Conservation (phyloP, 305 asterid species). For the Solanum hybrid region DNA sequence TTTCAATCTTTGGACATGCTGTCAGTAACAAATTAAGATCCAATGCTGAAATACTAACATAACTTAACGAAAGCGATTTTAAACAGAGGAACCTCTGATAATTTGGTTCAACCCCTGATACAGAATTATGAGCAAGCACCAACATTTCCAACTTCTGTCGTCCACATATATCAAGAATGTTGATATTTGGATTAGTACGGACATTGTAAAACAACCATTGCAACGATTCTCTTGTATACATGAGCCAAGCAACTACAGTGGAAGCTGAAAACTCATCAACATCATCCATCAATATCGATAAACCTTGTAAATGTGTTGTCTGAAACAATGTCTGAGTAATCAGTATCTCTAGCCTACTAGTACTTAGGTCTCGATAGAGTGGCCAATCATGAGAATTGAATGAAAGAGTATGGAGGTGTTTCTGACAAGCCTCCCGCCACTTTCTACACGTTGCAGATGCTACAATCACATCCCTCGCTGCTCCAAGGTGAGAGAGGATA, state of each 20-base stretch:
- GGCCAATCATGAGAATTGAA: conserved; percentile 14
- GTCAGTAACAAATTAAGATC: conserved; percentile 14
- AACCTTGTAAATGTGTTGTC: conserved; percentile 7
- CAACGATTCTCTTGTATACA: conserved; percentile 11
- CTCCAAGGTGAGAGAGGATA: conserved; percentile 8
- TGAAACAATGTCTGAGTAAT: conserved; percentile 16
- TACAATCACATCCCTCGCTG: conserved; percentile 11
- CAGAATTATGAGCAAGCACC: conserved; percentile 9
- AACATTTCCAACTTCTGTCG: conserved; percentile 14
- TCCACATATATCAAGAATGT: conserved; percentile 16
- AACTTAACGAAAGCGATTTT: conserved; percentile 13
- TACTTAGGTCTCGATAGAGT: conserved; percentile 6
- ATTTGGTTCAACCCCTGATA: conserved; percentile 10
- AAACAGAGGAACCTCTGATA: conserved; percentile 10
- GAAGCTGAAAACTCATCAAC: conserved; percentile 12
- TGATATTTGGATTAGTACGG: conserved; percentile 2
- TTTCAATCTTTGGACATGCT: conserved; percentile 12
- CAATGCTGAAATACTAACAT: conserved; percentile 10
- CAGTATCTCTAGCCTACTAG: conserved; percentile 10
- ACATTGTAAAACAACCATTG: conserved; percentile 12
- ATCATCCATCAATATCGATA: conserved; percentile 15
- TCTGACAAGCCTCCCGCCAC: conserved; percentile 16
- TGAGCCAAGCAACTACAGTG: conserved; percentile 12
- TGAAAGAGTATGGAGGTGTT: conserved; percentile 16
- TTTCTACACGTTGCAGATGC: conserved; percentile 13